Base-by-base conservation (phyloP, 495 filamentous ascomycete genomes). In the Neurospora sp. region DNA sequence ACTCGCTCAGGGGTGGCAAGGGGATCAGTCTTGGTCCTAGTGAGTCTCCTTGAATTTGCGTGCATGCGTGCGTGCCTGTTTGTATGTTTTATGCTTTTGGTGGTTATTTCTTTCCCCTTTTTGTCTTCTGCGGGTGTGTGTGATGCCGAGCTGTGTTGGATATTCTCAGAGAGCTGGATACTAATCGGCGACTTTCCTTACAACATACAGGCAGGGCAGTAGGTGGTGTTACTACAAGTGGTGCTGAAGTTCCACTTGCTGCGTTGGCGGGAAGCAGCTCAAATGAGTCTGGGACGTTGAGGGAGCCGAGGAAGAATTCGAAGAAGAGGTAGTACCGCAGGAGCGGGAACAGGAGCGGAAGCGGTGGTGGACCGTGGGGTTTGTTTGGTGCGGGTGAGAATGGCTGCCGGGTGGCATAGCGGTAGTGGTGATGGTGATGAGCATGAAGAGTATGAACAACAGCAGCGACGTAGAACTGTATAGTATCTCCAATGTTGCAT, bases 1-100 rank as follows among this genome's bases (percentile, higher is more conserved):
- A 77, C 22, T 78, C 75, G 68, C 77, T 77, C 74, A 80, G 74
- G 45, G 70, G 71, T 14, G 77, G 79, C 7, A 75, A 75, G 12
- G 77, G 78, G n/a, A 84, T 84, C 68, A 79, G 74, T 69, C 74
- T 83, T 70, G 81, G 81, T 40, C 73, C 78, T 16, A 74, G 74
- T 77, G 73, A 59, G 74, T 75, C 40, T 59, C 69, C 48, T 40
- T 69, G 53, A 65, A 8, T 65, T 8, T 65, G 14, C 12, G 14
- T 61, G 53, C 53, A 3, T 3, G 53, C 53, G 14, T 16, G 53
- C 53, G 53, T 4, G 53, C 53, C 14, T 65, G 53, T 35, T 65
- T 59, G 27, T 17, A 31, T 65, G 5, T 17, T 35, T 61, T 16
- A 31, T 61, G 53, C 4, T 31, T 61, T 31, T 31, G 53, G 27